Conservation (phyloP, 768 basidiomycete species). For the Pisolithus orientalis region DNA sequence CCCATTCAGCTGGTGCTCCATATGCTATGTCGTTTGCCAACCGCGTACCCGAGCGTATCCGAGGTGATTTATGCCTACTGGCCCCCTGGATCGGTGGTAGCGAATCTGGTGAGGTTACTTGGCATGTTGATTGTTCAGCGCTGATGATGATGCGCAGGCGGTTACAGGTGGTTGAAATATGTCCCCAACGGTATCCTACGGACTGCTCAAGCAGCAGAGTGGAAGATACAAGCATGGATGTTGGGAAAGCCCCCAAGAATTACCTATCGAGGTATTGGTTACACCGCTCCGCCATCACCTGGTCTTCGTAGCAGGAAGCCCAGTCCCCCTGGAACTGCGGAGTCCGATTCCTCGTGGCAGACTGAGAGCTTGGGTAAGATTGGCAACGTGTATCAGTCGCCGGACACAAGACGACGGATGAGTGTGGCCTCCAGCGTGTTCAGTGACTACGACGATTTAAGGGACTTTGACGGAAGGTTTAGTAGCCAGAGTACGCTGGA, state of each 20-base stretch:
- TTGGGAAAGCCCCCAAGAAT: constrained; percentile 90
- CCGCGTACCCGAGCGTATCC: constrained; percentile 64
- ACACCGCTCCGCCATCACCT: constrained; percentile 43
- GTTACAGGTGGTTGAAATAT: constrained; percentile 96
- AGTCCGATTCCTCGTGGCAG: constrained; percentile 16
- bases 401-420: constrained; percentile 48
- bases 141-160: constrained; percentile 38
- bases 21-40: constrained; percentile 89
- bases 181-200: constrained; percentile 89
- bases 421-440: constrained; percentile 69
- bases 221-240: constrained; percentile 96
- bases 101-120: constrained; percentile 57
- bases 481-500: constrained; percentile 74
- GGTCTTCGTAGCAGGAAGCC: constrained; percentile 19
- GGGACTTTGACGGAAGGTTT: constrained; percentile 83
- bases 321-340: constrained; percentile 13
- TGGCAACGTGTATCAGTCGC: constrained; percentile 21
- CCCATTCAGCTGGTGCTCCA: constrained; percentile 93
- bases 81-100: constrained; percentile 96
- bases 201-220: constrained; percentile 95
- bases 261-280: constrained; percentile 82
- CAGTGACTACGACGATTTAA: constrained; percentile 84
- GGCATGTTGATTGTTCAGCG: neutral
- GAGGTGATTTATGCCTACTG: constrained; percentile 80
- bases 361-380: constrained; percentile 14